Evolutionary conservation across 257 asterid genomes (phyloP), one percentile per base, ranked within the genome.

Genomic region (Mitragyna speciosa): DNA sequence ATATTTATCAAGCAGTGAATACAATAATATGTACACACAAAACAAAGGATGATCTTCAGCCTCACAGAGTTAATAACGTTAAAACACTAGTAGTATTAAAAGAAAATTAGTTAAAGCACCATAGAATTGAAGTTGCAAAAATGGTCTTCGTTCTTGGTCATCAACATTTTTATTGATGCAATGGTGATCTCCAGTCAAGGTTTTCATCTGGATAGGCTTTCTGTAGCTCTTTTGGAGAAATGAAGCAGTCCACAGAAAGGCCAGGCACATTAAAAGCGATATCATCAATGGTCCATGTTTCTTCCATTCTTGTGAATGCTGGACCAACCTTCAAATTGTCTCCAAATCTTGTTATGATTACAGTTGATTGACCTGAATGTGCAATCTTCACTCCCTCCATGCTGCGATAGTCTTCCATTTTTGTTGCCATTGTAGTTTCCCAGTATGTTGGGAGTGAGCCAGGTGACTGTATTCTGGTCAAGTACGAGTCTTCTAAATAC

Each of bases 341-440:
- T 20, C 98, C 97, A 16, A 93, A 93, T 36, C 92, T 84, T 0
- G 98, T 90, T 73, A 93, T 92, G 79, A 81, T 73, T 45, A 88
- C 94, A 20, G 82, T 92, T 4, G 98, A 87, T n/a, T 89, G 89
- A 43, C 97, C 96, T 0, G 97, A 90, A 75, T 90, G 97, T 16
- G 98, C 91, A 5, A 93, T 82, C 91, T 86, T 89, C 82, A 91
- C 87, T 28, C 96, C 95, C 51, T 92, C 97, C 12, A 89, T 94
- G 0, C 85, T 9, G 31, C 90, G 88, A 51, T 93, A 93, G 78
- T 93, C 96, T 70, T 92, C 94, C 17, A 92, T 83, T 79, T 84
- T 88, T 14, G 98, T 90, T 70, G 86, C 85, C 90, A 88, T 92
- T 65, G 87, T 83, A 54, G 96, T 93, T 73, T 93, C 97, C 98